Base-by-base conservation (phyloP, 495 filamentous ascomycete genomes). In the Aspergillus biplanus region DNA sequence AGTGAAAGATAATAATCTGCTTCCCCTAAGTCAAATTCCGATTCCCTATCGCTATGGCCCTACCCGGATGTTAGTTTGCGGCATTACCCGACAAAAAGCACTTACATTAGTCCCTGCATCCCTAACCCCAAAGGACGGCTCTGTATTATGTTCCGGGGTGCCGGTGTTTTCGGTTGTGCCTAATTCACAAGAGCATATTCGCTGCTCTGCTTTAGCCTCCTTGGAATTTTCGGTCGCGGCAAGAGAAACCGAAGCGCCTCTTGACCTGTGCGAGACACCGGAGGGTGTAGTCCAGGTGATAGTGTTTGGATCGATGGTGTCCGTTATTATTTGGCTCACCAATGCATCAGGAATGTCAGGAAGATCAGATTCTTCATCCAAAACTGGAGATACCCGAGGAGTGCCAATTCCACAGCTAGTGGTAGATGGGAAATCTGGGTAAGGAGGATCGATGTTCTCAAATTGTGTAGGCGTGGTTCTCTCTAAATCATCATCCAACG, bases 1-100 rank as follows among this genome's bases (percentile, higher is more conserved):
- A 56, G 12, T 21, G 60, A 37, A 27, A 62, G 39, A n/a, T 13
- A 39, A 56, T 56, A 54, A 7, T 34, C 44, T 6, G 46, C n/a
- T 13, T 50, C 42, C 13, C 52, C 52, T 4, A 56, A 5, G 15
- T 50, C 42, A 21, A 50, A 18, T 21, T 21, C 9, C 6, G 47
- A 31, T 31, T 27, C 16, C 5, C 11, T 15, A 44, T 44, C 39
- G 2, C 39, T 44, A 27, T 44, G 39, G 8, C 3, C 39, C 39
- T 44, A 44, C 11, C 8, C 4, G 11, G 4, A 13, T 12, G 39
- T 44, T 6, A 44, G 39, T 15, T 44, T 44, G 39, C n/a, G 39
- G 39, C 8, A 44, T 6, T 11, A 44, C 11, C n/a, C n/a, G 39
- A 11, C 39, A 44, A 15, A 44, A 13, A 44, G n/a, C 5, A 15